Percentiles rank a stretch among this genome's conserved stretches.
Conservation (phyloP, 1,284 basidiomycete genomes). For the Ceratobasidium sp. region DNA sequence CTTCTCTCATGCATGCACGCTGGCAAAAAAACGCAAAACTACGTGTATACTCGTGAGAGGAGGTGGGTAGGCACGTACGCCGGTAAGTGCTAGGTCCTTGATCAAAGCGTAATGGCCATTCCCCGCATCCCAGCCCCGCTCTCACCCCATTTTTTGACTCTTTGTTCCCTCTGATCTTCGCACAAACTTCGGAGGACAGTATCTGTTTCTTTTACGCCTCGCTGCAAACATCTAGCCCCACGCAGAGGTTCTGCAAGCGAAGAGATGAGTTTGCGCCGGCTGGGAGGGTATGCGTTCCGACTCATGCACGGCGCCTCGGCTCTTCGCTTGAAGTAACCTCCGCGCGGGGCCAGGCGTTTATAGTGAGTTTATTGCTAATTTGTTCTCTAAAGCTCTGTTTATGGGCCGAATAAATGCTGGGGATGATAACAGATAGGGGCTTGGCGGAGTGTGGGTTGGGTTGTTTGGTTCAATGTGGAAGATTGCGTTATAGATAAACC, state of each 20-base stretch:
- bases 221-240: constrained; percentile 7
- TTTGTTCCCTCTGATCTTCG: constrained; percentile 15
- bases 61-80: background rate
- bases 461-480: background rate
- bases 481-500: background rate
- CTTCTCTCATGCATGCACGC: constrained; percentile 16
- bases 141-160: constrained; percentile 31
- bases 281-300: background rate
- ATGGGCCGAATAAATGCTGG: background rate
- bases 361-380: background rate
- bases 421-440: constrained; percentile 10
- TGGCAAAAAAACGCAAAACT: background rate
- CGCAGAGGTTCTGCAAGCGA: constrained; percentile 24
- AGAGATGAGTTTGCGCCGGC: constrained; percentile 8
- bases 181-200: constrained; percentile 6
- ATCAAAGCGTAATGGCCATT: background rate
- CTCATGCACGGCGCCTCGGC: constrained; percentile 4
- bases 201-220: background rate
- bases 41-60: constrained; percentile 10
- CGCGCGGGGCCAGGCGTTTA: constrained; percentile 4
- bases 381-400: background rate
- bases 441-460: constrained; percentile 6
- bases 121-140: background rate
- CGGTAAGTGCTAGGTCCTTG: background rate
- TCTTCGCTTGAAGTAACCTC: constrained; percentile 37